A percentile compares a stretch with the other conserved stretches of the same genome.
Evolutionary conservation across 2,329 filamentous ascomycete genomes (phyloP).

Genomic region (Sporothrix brunneoviolacea): DNA sequence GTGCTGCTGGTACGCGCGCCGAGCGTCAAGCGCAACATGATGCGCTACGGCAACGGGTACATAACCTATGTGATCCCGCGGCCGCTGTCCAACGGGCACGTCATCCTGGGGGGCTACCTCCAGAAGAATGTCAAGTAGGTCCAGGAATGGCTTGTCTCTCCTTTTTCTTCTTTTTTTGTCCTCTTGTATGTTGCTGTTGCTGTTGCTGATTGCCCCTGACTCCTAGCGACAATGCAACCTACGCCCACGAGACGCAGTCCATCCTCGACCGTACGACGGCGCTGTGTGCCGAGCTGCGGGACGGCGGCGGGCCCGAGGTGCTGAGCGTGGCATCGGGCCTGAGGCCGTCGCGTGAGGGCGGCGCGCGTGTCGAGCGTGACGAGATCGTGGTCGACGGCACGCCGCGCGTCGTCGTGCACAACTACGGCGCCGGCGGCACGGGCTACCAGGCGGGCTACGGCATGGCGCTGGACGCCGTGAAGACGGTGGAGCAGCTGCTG

Average conservation of each 20-base stretch:
- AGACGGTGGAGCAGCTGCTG: slow-evolving; percentile 24
- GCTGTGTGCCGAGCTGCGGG: slow-evolving; percentile 29
- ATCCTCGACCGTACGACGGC: slow-evolving; percentile 31
- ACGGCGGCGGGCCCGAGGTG: slow-evolving; percentile 37
- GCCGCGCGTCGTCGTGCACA: slow-evolving; percentile 29
- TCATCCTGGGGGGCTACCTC: slow-evolving; percentile 34
- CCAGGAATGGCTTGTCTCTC: too few species aligned
- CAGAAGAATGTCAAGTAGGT: slow-evolving; percentile 29
- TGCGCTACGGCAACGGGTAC: slow-evolving; percentile 33
- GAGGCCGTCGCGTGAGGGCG: too few species aligned
- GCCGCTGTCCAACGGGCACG: slow-evolving; percentile 30
- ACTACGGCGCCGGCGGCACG: slow-evolving; percentile 40
- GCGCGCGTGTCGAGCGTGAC: too few species aligned
- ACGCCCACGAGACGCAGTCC: slow-evolving; percentile 30
- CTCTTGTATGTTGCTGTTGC: too few species aligned
- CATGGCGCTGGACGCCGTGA: slow-evolving; percentile 32
- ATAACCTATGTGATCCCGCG: slow-evolving; percentile 36
- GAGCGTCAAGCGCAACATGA: slow-evolving; percentile 28
- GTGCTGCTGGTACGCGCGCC: slow-evolving; percentile 32
- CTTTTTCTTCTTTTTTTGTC: too few species aligned
- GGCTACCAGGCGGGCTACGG: slow-evolving; percentile 39
- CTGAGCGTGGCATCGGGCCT: too few species aligned
- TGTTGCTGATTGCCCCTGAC: too few species aligned
- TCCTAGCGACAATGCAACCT: slow-evolving; percentile 29
- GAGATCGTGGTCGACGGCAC: slow-evolving; percentile 21